Conservation (phyloP, 2,329 filamentous ascomycete genomes). For the Arthrobotrys conoides region DNA sequence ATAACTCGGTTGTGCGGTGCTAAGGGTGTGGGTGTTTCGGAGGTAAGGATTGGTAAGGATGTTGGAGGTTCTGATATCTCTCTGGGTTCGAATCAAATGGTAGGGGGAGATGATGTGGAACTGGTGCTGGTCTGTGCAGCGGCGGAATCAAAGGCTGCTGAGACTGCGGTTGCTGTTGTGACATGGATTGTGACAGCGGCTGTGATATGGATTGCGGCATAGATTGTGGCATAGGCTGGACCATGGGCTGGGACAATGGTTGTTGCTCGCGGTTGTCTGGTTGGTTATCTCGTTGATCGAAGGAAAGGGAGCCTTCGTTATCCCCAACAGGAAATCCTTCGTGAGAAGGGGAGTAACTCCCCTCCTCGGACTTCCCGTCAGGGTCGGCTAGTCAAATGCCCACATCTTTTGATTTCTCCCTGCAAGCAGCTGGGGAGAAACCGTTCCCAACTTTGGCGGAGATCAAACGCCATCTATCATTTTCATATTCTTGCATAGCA, state of each 20-base stretch:
- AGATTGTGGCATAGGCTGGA: constrained; percentile 14
- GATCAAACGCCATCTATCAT: constrained; percentile 92
- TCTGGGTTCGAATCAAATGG: constrained; percentile 55
- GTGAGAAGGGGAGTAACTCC: constrained; percentile 61
- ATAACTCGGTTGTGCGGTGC: not conserved
- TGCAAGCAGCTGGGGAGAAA: constrained; percentile 88
- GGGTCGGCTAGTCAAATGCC: constrained; percentile 61
- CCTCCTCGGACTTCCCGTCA: constrained; percentile 62
- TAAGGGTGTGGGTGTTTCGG: constrained; percentile 49
- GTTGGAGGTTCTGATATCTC: constrained; percentile 46
- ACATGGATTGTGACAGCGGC: constrained; percentile 1
- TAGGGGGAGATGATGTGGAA: constrained; percentile 53
- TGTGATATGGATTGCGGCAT: constrained; percentile 24
- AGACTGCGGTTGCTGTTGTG: constrained; percentile 25
- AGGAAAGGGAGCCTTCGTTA: constrained; percentile 60
- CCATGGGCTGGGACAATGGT: constrained; percentile 41
- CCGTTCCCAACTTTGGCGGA: constrained; percentile 91
- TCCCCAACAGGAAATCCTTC: constrained; percentile 62
- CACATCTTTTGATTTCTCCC: constrained; percentile 81
- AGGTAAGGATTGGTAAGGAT: constrained; percentile 51
- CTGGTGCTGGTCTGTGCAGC: constrained; percentile 46
- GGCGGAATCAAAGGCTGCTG: constrained; percentile 58
- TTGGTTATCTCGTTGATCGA: constrained; percentile 59
- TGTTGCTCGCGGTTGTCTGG: constrained; percentile 59
- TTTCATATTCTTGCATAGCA: constrained; percentile 86